These are phyloP conservation scores for Fusarium dimerum DNA, from an alignment of 2,329 filamentous ascomycete genomes.

Conservation along the genomic window DNA sequence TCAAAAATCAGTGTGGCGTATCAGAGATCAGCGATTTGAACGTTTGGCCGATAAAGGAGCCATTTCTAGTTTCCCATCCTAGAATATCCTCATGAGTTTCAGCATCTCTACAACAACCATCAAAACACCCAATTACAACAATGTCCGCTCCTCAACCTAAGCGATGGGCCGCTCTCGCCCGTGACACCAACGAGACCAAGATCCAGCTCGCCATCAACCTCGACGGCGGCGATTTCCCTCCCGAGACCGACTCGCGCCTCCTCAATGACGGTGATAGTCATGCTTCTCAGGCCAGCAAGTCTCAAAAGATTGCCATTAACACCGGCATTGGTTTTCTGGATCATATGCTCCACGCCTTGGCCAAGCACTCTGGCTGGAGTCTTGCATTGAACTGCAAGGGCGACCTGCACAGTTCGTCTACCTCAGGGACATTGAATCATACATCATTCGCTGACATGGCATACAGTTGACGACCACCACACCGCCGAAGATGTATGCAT, in stretches of 20 bases:
- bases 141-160: conserved; percentile 33
- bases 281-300: conserved; percentile 80
- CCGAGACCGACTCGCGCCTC: conserved; percentile 60
- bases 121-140: conserved; percentile 15
- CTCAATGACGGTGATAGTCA: conserved; percentile 61
- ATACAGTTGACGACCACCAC: conserved; percentile 93
- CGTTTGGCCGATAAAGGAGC: conserved; percentile 32
- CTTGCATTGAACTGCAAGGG: conserved; percentile 80
- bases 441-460: conserved; percentile 7
- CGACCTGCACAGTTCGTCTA: conserved; percentile 81
- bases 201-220: conserved; percentile 91
- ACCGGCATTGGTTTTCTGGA: conserved; percentile 97
- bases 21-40: conserved; percentile 29
- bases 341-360: conserved; percentile 96
- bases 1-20: conserved; percentile 19
- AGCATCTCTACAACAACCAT: conserved; percentile 1
- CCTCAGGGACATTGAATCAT: not conserved
- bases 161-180: conserved; percentile 76
- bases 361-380: conserved; percentile 96
- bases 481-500: conserved; percentile 95
- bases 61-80: conserved; percentile 13
- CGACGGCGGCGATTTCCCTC: conserved; percentile 80
- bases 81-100: conserved; percentile 3
- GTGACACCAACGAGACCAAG: conserved; percentile 97
- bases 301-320: conserved; percentile 83